Evolutionary conservation across 441 rosid genomes (phyloP).

Genomic region (Kokia cookei): DNA sequence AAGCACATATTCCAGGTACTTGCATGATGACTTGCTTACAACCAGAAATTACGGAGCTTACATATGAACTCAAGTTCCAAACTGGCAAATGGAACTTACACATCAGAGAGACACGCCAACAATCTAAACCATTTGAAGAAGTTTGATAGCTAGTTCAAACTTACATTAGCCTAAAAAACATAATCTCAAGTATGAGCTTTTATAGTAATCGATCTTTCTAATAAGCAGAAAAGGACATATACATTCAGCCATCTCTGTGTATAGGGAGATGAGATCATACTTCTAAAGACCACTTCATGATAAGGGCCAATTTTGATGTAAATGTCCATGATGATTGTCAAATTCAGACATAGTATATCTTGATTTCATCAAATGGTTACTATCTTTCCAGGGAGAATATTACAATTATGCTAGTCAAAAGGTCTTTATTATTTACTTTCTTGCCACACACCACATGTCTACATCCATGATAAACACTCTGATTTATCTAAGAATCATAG

Average conservation of each 20-base stretch:
- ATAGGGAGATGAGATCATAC: background rate
- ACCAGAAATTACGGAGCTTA: background rate
- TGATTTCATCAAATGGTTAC: background rate
- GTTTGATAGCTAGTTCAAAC: background rate
- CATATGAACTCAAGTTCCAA: background rate
- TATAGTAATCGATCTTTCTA: background rate
- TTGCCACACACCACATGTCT: background rate
- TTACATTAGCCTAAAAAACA: background rate
- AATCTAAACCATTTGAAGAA: background rate
- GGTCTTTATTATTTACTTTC: background rate
- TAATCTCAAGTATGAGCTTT: background rate
- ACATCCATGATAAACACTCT: background rate
- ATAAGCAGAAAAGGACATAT: background rate
- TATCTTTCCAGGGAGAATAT: background rate
- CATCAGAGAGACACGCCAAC: slow-evolving; percentile 1
- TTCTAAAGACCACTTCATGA: background rate
- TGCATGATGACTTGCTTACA: background rate
- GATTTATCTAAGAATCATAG: background rate
- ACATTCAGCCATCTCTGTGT: background rate
- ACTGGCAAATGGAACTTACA: background rate
- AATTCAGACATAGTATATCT: background rate
- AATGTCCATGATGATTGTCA: background rate
- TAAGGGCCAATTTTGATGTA: background rate
- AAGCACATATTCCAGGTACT: slow-evolving; percentile 5
- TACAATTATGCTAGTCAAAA: background rate